Evolutionary conservation across 805 yeast genomes (phyloP).

Genomic region (Saturnispora kantuleensis): DNA sequence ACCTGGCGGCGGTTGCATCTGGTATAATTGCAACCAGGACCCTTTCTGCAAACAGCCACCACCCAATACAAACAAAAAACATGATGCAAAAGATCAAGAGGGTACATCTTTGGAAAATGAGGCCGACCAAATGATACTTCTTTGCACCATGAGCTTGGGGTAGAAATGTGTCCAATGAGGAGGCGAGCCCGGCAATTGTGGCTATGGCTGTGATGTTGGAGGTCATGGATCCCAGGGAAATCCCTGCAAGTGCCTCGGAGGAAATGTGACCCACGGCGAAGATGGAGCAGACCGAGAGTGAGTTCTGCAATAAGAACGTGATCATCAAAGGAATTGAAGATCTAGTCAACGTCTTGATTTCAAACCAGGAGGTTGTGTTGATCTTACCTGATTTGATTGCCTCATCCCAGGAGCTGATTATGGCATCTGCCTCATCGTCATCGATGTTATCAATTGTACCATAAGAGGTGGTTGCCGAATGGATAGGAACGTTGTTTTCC

Average conservation of each 20-base stretch:
- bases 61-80: conserved; percentile 47
- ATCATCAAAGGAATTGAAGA: conserved; percentile 50
- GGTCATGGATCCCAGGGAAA: conserved; percentile 66
- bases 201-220: conserved; percentile 70
- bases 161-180: conserved; percentile 67
- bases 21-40: conserved; percentile 35
- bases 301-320: conserved; percentile 62
- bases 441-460: conserved; percentile 1
- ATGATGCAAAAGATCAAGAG: conserved; percentile 40
- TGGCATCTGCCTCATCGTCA: conserved; percentile 16
- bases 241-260: conserved; percentile 62
- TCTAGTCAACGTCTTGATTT: conserved; percentile 29
- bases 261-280: conserved; percentile 72
- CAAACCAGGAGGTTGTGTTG: conserved; percentile 32
- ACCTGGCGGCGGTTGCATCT: conserved; percentile 33
- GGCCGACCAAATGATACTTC: conserved; percentile 55
- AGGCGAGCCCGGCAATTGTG: conserved; percentile 67
- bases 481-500: conserved; percentile 22
- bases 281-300: conserved; percentile 66
- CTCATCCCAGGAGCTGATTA: conserved; percentile 26
- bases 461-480: conserved; percentile 7
- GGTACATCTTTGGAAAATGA: conserved; percentile 59
- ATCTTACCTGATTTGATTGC: conserved; percentile 32
- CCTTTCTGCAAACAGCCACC: conserved; percentile 49
- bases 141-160: conserved; percentile 71